These are phyloP conservation scores for Cornus controversa DNA, from an alignment of 148 eudicot genomes.

Conservation along the genomic window DNA sequence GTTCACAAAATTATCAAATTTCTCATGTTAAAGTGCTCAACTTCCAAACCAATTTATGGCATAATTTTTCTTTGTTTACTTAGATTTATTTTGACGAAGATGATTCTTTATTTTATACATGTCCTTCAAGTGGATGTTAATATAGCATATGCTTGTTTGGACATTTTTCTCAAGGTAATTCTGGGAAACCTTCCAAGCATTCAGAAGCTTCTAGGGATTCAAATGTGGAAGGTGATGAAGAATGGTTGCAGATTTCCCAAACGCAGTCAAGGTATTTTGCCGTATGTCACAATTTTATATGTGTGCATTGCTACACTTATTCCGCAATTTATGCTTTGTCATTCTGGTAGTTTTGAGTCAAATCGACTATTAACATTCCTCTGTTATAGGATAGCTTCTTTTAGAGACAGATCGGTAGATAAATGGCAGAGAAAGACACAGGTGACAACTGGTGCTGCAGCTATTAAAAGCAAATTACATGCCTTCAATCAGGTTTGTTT, in stretches of 20 bases:
- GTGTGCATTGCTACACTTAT: neutral
- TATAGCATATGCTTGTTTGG: neutral
- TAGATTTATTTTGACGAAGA: neutral
- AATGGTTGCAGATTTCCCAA: constrained; percentile 66
- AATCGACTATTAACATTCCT: constrained; percentile 4
- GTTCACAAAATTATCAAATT: neutral
- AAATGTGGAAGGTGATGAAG: constrained; percentile 53
- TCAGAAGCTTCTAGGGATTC: constrained; percentile 30
- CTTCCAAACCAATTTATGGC: neutral
- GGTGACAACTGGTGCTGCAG: constrained; percentile 92
- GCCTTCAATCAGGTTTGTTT: constrained; percentile 86
- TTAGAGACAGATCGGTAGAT: constrained; percentile 79
- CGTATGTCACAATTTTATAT: neutral
- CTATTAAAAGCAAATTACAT: constrained; percentile 66
- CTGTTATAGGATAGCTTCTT: constrained; percentile 55
- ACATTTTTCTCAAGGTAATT: constrained; percentile 27
- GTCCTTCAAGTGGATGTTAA: neutral
- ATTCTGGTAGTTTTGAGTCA: neutral
- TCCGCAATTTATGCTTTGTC: neutral
- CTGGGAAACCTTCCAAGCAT: constrained; percentile 34
- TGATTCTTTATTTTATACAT: neutral
- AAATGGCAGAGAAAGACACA: constrained; percentile 98
- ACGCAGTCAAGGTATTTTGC: constrained; percentile 91
- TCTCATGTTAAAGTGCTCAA: neutral
- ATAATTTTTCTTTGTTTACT: neutral